phyloP scores from a whole-genome alignment of 257 asterid genomes.

The Petrea volubilis region DNA sequence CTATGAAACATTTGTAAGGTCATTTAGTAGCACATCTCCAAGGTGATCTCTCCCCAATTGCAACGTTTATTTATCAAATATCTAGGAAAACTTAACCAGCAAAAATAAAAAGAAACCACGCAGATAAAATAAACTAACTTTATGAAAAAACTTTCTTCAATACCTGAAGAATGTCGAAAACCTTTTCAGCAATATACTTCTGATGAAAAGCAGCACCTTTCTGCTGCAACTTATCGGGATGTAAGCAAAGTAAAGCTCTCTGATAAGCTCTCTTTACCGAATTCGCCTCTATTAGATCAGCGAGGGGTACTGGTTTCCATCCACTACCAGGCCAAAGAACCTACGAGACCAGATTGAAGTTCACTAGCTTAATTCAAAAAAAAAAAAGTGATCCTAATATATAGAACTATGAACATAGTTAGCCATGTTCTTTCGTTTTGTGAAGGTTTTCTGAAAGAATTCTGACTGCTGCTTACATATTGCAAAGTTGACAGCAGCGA shows the following conservation, averaged over 20 bases:
- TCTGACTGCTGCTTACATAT: conserved; percentile 48
- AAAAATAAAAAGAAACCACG: neutral
- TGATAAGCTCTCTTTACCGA: conserved; percentile 85
- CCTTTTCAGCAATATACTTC: conserved; percentile 78
- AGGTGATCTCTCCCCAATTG: too few relatives aligned
- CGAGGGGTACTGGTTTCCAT: conserved; percentile 92
- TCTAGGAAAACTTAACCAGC: too few relatives aligned
- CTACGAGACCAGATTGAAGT: conserved; percentile 31
- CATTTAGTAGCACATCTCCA: too few relatives aligned
- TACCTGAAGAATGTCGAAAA: conserved; percentile 95
- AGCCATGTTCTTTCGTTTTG: neutral
- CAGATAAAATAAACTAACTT: neutral
- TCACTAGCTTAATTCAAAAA: neutral
- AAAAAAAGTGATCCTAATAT: neutral
- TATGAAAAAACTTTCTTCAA: neutral
- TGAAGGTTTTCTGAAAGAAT: neutral
- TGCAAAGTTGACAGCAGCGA: conserved; percentile 90
- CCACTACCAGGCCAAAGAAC: conserved; percentile 89
- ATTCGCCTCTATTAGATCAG: conserved; percentile 76
- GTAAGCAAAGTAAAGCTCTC: conserved; percentile 79
- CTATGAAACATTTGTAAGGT: too few relatives aligned
- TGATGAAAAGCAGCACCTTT: conserved; percentile 78
- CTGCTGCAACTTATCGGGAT: conserved; percentile 98
- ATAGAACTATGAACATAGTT: neutral
- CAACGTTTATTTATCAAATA: too few relatives aligned